A percentile compares a stretch with the other conserved stretches of the same genome.
phyloP scores from a whole-genome alignment of 371 early-diverging fungal genomes.

The Apophysomyces ossiformis region DNA sequence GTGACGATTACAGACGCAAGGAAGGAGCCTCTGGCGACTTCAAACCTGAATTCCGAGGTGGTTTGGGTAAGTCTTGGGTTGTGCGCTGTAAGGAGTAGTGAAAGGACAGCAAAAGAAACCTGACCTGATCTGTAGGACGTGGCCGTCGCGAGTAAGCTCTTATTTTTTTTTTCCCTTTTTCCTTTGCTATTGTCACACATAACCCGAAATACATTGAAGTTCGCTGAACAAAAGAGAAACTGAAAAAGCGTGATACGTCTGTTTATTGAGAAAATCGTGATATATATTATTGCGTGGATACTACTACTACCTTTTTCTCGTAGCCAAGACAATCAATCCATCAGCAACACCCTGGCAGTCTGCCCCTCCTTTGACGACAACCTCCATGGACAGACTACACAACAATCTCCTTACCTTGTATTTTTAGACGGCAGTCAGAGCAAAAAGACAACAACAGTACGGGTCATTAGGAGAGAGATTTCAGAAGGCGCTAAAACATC shows the following conservation, averaged over 20 bases:
- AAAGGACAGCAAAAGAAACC: not conserved
- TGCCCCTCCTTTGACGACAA: too few species aligned
- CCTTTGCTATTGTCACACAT: not conserved
- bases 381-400: not conserved
- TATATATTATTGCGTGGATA: too few species aligned
- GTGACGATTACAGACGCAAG: conserved; percentile 90
- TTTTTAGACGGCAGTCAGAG: not conserved
- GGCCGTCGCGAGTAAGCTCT: conserved; percentile 43
- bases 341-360: too few species aligned
- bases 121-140: conserved; percentile 30
- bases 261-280: not conserved
- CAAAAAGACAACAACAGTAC: not conserved
- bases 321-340: too few species aligned
- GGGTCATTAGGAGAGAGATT: not conserved
- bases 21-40: conserved; percentile 90
- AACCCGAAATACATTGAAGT: not conserved
- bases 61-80: conserved; percentile 57
- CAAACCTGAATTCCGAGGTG: conserved; percentile 92
- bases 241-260: not conserved
- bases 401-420: not conserved
- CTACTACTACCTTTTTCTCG: too few species aligned
- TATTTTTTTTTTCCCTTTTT: not conserved
- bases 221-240: not conserved
- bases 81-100: not conserved
- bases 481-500: not conserved